Conservation (phyloP, 2,329 filamentous ascomycete species). For the Chrysoporthe puriensis region DNA sequence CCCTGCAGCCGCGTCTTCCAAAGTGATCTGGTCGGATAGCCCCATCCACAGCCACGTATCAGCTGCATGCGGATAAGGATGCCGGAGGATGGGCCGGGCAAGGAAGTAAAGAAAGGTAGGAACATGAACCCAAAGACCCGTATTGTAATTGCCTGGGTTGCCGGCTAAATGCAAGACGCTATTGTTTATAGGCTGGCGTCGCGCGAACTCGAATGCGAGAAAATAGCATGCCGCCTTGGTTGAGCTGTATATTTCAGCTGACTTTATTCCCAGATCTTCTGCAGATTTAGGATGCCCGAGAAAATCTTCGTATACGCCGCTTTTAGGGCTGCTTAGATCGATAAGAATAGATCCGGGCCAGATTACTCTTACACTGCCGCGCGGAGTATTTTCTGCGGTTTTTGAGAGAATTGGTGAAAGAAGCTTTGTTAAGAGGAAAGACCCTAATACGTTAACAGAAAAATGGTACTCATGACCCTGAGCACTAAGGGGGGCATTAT, state of each 20-base stretch:
- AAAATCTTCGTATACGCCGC: conserved; percentile 29
- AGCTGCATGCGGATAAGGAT: no score
- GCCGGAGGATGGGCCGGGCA: no score
- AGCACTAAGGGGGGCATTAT: conserved; percentile 27
- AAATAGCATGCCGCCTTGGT: conserved; percentile 34
- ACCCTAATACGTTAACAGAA: conserved; percentile 30
- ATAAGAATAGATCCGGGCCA: conserved; percentile 33
- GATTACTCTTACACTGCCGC: conserved; percentile 30
- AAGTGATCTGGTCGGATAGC: conserved; percentile 30
- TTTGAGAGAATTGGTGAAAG: conserved; percentile 30
- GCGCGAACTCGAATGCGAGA: conserved; percentile 32
- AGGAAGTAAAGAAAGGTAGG: no score
- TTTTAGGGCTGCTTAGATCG: conserved; percentile 30
- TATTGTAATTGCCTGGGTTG: conserved; percentile 16
- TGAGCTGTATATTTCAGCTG: conserved; percentile 30
- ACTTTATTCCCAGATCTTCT: conserved; percentile 20
- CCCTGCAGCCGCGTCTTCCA: conserved; percentile 29
- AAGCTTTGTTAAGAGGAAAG: conserved; percentile 29
- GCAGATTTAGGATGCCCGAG: conserved; percentile 13
- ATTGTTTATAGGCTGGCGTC: conserved; percentile 10
- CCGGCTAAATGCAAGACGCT: conserved; percentile 22
- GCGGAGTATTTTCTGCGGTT: conserved; percentile 27
- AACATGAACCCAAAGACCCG: conserved; percentile 3
- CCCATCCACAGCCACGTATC: conserved; percentile 33
- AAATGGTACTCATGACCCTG: conserved; percentile 35